These are phyloP conservation scores for Serpula lacrymans DNA, from an alignment of 768 basidiomycete species.

Conservation along the genomic window DNA sequence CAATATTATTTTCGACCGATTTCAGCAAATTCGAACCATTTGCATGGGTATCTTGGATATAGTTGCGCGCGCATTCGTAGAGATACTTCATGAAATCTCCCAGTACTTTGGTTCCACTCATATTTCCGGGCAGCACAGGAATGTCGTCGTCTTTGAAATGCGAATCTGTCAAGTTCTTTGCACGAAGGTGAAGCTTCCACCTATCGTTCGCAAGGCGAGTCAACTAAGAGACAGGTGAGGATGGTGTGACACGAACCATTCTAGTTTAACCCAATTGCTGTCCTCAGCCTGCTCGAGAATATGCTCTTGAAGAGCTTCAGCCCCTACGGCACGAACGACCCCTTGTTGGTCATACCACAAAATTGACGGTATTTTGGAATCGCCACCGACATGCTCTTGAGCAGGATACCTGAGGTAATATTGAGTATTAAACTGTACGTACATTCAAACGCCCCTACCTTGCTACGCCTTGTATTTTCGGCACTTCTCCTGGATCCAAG, in stretches of 20 bases:
- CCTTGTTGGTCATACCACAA: constrained; percentile 44
- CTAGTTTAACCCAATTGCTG: constrained; percentile 43
- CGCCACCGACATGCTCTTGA: constrained; percentile 40
- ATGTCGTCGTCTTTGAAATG: constrained; percentile 31
- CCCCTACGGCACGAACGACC: constrained; percentile 38
- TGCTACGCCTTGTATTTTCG: constrained; percentile 32
- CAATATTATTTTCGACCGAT: constrained; percentile 38
- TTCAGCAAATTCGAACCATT: constrained; percentile 45
- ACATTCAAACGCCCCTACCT: constrained; percentile 18
- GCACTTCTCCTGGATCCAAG: constrained; percentile 36
- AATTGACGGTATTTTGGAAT: constrained; percentile 47
- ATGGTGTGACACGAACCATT: constrained; percentile 31
- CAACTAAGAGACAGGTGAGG: not conserved
- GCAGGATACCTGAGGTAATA: constrained; percentile 32
- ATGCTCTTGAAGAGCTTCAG: constrained; percentile 40
- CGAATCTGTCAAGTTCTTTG: constrained; percentile 28
- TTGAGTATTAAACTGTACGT: constrained; percentile 7
- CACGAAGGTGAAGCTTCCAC: constrained; percentile 38
- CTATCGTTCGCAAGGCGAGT: constrained; percentile 9
- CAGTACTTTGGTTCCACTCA: constrained; percentile 40
- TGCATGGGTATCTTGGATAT: constrained; percentile 45
- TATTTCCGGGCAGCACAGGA: constrained; percentile 39
- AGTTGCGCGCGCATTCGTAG: constrained; percentile 38
- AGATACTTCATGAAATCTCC: constrained; percentile 48
- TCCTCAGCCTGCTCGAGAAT: constrained; percentile 39